A percentile compares a stretch with the other conserved stretches of the same genome.
Evolutionary conservation across 495 filamentous ascomycete species (phyloP).

Genomic region (Penicillium malachiteum): DNA sequence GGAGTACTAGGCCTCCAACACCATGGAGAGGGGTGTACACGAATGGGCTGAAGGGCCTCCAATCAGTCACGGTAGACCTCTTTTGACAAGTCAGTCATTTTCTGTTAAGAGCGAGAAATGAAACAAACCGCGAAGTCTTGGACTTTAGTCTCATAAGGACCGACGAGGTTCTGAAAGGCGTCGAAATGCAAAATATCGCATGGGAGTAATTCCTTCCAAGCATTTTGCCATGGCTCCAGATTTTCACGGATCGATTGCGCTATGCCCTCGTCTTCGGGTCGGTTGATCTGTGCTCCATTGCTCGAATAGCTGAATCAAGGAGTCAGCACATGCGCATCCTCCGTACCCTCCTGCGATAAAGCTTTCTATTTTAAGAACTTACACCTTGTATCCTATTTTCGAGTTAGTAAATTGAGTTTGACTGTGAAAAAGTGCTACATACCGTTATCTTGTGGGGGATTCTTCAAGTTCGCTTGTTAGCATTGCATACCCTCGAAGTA

Average conservation of each 20-base stretch:
- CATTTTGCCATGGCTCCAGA: slow-evolving; percentile 49
- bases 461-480: slow-evolving; percentile 37
- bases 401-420: slow-evolving; percentile 10
- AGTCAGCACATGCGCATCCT: neutral
- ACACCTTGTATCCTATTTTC: slow-evolving; percentile 64
- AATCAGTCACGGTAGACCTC: slow-evolving; percentile 36
- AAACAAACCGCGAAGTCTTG: slow-evolving; percentile 36
- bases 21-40: slow-evolving; percentile 74
- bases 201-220: slow-evolving; percentile 51
- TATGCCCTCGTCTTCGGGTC: slow-evolving; percentile 63
- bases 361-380: slow-evolving; percentile 7
- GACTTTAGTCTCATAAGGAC: slow-evolving; percentile 45
- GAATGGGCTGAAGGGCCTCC: slow-evolving; percentile 41
- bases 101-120: neutral
- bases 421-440: slow-evolving; percentile 4
- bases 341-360: too few species aligned
- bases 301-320: slow-evolving; percentile 52
- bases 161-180: slow-evolving; percentile 39
- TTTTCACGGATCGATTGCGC: slow-evolving; percentile 58
- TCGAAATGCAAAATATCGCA: slow-evolving; percentile 40
- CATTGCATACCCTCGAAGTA: neutral
- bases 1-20: slow-evolving; percentile 55
- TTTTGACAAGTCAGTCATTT: slow-evolving; percentile 10
- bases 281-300: slow-evolving; percentile 70
- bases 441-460: slow-evolving; percentile 68